These are phyloP conservation scores for Penicillium hesseltinei DNA, from an alignment of 2,329 filamentous ascomycete genomes.

Conservation along the genomic window DNA sequence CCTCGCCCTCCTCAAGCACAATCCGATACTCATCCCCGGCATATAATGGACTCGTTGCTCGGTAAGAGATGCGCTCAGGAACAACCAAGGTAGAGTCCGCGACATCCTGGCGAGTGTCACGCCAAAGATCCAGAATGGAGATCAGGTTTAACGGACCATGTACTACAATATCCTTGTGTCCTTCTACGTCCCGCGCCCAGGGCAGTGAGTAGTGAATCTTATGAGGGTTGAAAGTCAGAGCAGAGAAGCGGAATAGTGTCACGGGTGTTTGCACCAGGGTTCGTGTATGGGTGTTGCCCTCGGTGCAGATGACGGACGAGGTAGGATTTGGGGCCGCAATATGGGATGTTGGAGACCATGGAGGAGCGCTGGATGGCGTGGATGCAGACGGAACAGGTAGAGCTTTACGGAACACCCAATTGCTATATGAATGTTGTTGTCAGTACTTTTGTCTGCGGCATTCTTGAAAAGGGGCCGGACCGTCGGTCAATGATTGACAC, in stretches of 20 bases:
- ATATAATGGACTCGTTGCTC: constrained; percentile 52
- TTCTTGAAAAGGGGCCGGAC: constrained; percentile 24
- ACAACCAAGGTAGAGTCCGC: constrained; percentile 27
- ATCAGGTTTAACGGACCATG: constrained; percentile 47
- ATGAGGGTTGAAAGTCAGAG: constrained; percentile 46
- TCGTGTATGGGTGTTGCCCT: constrained; percentile 30
- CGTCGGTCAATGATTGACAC: constrained; percentile 56
- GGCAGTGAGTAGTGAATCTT: constrained; percentile 47
- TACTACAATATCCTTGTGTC: constrained; percentile 44
- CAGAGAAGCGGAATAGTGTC: constrained; percentile 46
- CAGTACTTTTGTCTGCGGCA: background rate
- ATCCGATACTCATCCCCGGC: constrained; percentile 49
- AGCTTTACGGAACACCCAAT: constrained; percentile 48
- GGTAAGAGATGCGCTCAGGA: constrained; percentile 47
- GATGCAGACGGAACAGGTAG: constrained; percentile 23
- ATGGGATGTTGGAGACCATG: constrained; percentile 13
- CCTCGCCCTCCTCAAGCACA: constrained; percentile 35
- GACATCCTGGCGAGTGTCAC: constrained; percentile 32
- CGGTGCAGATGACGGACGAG: constrained; percentile 21
- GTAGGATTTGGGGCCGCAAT: constrained; percentile 14
- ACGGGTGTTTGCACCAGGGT: constrained; percentile 39
- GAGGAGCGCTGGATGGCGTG: background rate
- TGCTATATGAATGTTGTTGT: constrained; percentile 23
- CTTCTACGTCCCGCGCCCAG: constrained; percentile 45
- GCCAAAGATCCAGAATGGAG: constrained; percentile 45